Evolutionary conservation across 208 protist genomes (phyloP).

Genomic region (Trypanosoma cruzi): DNA sequence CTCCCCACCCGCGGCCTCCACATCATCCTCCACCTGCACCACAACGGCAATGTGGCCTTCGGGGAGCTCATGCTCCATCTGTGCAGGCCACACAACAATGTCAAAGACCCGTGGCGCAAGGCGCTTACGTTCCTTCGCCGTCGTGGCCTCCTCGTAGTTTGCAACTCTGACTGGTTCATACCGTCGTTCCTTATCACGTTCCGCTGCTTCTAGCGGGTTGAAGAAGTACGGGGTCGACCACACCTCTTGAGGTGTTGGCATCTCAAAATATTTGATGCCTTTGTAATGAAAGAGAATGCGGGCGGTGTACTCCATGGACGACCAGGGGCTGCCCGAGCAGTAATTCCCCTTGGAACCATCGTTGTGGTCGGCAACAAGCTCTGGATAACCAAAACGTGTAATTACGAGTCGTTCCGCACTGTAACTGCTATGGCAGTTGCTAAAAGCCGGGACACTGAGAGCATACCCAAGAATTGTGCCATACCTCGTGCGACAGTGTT

Average conservation of each 20-base stretch:
- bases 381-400: neutral
- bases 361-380: neutral
- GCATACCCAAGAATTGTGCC: conserved; percentile 56
- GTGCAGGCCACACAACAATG: conserved; percentile 38
- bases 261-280: conserved; percentile 32
- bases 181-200: neutral
- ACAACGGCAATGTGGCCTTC: conserved; percentile 59
- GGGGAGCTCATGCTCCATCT: conserved; percentile 6
- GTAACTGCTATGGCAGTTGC: conserved; percentile 51
- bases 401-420: neutral
- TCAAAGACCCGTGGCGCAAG: conserved; percentile 47
- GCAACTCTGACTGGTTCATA: conserved; percentile 6
- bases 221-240: conserved; percentile 42
- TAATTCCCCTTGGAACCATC: conserved; percentile 9
- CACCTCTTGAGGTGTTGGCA: conserved; percentile 30
- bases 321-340: conserved; percentile 47
- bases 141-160: conserved; percentile 41
- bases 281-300: conserved; percentile 51
- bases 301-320: conserved; percentile 45
- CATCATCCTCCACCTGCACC: conserved; percentile 58
- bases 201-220: conserved; percentile 33
- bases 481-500: conserved; percentile 49
- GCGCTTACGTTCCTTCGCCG: conserved; percentile 43
- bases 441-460: conserved; percentile 54
- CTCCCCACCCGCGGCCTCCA: conserved; percentile 38